Evolutionary conservation across 140 eudicot species (phyloP).

Genomic region (Anethum foeniculum): DNA sequence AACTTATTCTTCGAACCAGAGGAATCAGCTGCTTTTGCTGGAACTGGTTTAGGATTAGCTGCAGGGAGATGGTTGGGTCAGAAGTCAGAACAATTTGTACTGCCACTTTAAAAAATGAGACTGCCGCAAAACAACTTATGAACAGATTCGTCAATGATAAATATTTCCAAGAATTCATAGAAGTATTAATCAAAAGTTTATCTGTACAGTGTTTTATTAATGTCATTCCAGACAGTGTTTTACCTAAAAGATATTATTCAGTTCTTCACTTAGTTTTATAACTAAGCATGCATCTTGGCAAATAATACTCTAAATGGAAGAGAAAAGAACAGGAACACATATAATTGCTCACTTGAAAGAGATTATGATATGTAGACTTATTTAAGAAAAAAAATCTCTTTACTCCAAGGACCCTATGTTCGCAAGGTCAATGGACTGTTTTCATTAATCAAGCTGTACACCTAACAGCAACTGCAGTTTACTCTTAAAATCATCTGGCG

Average conservation of each 20-base stretch:
- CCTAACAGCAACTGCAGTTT: neutral
- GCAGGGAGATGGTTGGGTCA: constrained; percentile 15
- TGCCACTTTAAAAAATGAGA: neutral
- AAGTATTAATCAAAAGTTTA: neutral
- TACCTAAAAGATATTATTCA: neutral
- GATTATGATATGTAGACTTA: neutral
- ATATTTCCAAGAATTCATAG: neutral
- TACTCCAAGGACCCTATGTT: neutral
- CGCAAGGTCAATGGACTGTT: neutral
- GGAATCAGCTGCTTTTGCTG: constrained; percentile 35
- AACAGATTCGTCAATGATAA: neutral
- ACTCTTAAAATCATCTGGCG: neutral
- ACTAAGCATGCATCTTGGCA: neutral
- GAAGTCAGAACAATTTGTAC: constrained; percentile 12
- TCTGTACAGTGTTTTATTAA: neutral
- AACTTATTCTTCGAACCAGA: constrained; percentile 53
- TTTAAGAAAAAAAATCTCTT: neutral
- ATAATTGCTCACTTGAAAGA: neutral
- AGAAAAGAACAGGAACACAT: neutral
- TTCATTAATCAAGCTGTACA: neutral
- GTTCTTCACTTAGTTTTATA: neutral
- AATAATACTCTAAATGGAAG: neutral
- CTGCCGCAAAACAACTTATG: neutral
- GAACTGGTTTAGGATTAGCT: constrained; percentile 47
- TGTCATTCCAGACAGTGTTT: neutral